These are phyloP conservation scores for Furcasterigmium sp. DNA, from an alignment of 2,329 filamentous ascomycete genomes.

Conservation along the genomic window DNA sequence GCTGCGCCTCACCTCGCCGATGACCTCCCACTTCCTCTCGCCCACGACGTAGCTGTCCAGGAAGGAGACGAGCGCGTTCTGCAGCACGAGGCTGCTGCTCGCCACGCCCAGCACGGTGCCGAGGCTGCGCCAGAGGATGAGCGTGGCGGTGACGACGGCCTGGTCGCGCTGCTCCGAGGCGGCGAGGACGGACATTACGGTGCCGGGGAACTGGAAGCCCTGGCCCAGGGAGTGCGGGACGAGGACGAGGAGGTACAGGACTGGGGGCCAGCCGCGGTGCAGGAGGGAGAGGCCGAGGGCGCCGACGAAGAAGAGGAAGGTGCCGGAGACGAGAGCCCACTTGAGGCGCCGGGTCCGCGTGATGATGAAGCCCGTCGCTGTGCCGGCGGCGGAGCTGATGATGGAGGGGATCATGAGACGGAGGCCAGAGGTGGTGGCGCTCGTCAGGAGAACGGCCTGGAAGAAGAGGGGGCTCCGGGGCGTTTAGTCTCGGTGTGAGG, in stretches of 20 bases:
- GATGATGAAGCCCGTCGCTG: slow-evolving; percentile 57
- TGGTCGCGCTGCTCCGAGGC: slow-evolving; percentile 56
- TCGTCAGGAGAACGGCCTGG: slow-evolving; percentile 66
- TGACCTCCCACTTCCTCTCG: slow-evolving; percentile 49
- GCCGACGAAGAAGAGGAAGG: slow-evolving; percentile 42
- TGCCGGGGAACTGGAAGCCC: slow-evolving; percentile 60
- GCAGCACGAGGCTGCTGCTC: slow-evolving; percentile 64
- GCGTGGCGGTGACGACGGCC: slow-evolving; percentile 64
- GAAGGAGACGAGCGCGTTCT: slow-evolving; percentile 61
- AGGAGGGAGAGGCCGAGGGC: slow-evolving; percentile 44
- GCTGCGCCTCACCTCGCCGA: slow-evolving; percentile 45
- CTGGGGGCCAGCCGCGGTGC: slow-evolving; percentile 42
- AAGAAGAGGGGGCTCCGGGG: slow-evolving; percentile 64
- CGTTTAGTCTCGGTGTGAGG: not conserved
- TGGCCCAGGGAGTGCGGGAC: slow-evolving; percentile 52
- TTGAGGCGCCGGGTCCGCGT: slow-evolving; percentile 55
- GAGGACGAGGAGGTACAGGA: slow-evolving; percentile 50
- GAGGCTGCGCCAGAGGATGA: slow-evolving; percentile 66
- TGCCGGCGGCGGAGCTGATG: slow-evolving; percentile 48
- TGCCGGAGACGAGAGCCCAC: slow-evolving; percentile 50
- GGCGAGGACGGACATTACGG: slow-evolving; percentile 59
- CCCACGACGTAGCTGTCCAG: slow-evolving; percentile 55
- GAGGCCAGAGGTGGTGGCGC: slow-evolving; percentile 66
- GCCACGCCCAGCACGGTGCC: slow-evolving; percentile 72
- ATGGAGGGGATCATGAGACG: slow-evolving; percentile 61